Evolutionary conservation across 768 basidiomycete genomes (phyloP).

Genomic region (Russula sp.): DNA sequence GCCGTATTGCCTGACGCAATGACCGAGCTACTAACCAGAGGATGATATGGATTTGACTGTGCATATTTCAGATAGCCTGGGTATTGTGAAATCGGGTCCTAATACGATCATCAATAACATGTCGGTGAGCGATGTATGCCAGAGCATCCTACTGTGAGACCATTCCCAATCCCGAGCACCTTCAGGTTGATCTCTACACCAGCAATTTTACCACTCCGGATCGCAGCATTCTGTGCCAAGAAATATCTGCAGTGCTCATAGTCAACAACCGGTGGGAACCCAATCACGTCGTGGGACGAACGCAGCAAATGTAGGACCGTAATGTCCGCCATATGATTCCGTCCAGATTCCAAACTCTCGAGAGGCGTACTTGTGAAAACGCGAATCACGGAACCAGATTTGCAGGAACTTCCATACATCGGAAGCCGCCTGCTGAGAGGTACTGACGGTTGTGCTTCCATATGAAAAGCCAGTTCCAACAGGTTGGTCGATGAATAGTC

Average conservation of each 20-base stretch:
- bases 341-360: slow-evolving; percentile 55
- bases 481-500: slow-evolving; percentile 57
- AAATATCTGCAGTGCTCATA: slow-evolving; percentile 33
- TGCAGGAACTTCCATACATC: slow-evolving; percentile 60
- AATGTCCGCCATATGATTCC: slow-evolving; percentile 44
- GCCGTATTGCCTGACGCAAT: slow-evolving; percentile 38
- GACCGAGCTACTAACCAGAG: slow-evolving; percentile 39
- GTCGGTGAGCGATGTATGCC: neutral
- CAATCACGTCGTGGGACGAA: slow-evolving; percentile 16
- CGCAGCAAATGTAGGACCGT: slow-evolving; percentile 34
- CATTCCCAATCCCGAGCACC: slow-evolving; percentile 55
- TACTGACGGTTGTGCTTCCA: slow-evolving; percentile 42
- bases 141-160: slow-evolving; percentile 41
- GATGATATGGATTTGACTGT: slow-evolving; percentile 44
- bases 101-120: neutral
- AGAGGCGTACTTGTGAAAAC: slow-evolving; percentile 41
- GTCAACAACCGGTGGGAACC: neutral
- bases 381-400: slow-evolving; percentile 49
- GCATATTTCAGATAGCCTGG: slow-evolving; percentile 53
- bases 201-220: slow-evolving; percentile 37
- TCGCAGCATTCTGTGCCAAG: slow-evolving; percentile 51
- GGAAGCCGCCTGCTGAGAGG: slow-evolving; percentile 45
- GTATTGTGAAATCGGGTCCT: slow-evolving; percentile 44
- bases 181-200: slow-evolving; percentile 52
- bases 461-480: slow-evolving; percentile 58